A percentile compares a stretch with the other conserved stretches of the same genome.
phyloP scores from a whole-genome alignment of 331 rosid species.

The Erythrophleum ivorense region DNA sequence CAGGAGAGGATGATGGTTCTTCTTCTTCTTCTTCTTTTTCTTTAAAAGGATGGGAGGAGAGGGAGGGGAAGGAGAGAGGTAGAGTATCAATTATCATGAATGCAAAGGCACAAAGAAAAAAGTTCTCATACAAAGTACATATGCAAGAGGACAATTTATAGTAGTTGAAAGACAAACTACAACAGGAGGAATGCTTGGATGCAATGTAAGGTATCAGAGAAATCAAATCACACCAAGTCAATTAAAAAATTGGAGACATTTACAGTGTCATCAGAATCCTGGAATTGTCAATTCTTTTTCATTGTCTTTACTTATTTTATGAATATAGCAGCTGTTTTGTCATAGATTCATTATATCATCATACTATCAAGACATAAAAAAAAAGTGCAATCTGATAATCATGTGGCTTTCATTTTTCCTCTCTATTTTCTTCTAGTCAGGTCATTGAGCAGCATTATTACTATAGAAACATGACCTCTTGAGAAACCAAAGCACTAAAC shows the following conservation, averaged over 20 bases:
- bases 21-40: neutral
- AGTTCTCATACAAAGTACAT: neutral
- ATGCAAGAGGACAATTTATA: slow-evolving; percentile 23
- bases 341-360: neutral
- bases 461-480: neutral
- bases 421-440: neutral
- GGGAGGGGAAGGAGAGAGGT: neutral
- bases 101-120: slow-evolving; percentile 11
- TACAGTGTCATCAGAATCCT: slow-evolving; percentile 20
- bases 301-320: neutral
- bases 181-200: slow-evolving; percentile 2
- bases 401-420: neutral
- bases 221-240: neutral
- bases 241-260: slow-evolving; percentile 24
- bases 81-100: slow-evolving; percentile 18
- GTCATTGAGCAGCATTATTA: neutral
- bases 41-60: no score
- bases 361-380: neutral
- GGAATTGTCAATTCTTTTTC: neutral
- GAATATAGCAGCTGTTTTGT: neutral
- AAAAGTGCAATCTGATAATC: neutral
- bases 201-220: neutral
- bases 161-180: slow-evolving; percentile 18
- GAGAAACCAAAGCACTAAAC: neutral
- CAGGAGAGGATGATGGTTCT: slow-evolving; percentile 1